Evolutionary conservation across 2,329 filamentous ascomycete genomes (phyloP).

Genomic region (Plectosphaerella plurivora): DNA sequence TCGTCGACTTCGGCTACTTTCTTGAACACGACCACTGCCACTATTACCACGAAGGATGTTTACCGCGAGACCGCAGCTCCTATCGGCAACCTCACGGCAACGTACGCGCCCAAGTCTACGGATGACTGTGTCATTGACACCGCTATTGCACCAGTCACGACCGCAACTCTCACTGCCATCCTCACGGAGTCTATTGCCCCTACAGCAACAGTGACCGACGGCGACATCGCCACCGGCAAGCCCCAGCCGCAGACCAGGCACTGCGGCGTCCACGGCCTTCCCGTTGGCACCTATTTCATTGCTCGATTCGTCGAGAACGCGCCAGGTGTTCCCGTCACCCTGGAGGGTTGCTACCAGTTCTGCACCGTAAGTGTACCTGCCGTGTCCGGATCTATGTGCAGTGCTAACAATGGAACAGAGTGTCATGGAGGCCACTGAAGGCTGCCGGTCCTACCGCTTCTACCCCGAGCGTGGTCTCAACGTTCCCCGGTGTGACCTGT

Average conservation of each 20-base stretch:
- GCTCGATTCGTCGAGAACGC: constrained; percentile 31
- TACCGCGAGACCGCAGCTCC: too few relatives aligned
- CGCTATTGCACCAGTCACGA: constrained; percentile 23
- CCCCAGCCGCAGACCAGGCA: constrained; percentile 23
- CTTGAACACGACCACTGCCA: not conserved
- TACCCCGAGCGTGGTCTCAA: constrained; percentile 22
- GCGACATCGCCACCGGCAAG: constrained; percentile 21
- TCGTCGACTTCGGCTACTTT: not conserved
- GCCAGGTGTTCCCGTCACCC: constrained; percentile 24
- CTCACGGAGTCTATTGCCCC: constrained; percentile 17
- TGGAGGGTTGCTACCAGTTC: constrained; percentile 37
- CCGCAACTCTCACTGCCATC: constrained; percentile 17
- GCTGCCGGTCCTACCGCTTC: constrained; percentile 31
- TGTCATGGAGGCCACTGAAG: constrained; percentile 21
- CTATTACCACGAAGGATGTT: too few relatives aligned
- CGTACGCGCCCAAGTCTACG: not conserved
- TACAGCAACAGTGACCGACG: constrained; percentile 25
- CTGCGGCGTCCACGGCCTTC: constrained; percentile 32
- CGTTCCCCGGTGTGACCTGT: constrained; percentile 29
- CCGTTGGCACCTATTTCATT: constrained; percentile 30
- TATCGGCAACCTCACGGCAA: not conserved
- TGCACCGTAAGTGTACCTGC: constrained; percentile 26
- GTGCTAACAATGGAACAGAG: constrained; percentile 15
- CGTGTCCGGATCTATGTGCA: not conserved
- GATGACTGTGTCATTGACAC: constrained; percentile 26